Evolutionary conservation across 805 yeast genomes (phyloP).

Genomic region (Metahyphopichia silvanorum): DNA sequence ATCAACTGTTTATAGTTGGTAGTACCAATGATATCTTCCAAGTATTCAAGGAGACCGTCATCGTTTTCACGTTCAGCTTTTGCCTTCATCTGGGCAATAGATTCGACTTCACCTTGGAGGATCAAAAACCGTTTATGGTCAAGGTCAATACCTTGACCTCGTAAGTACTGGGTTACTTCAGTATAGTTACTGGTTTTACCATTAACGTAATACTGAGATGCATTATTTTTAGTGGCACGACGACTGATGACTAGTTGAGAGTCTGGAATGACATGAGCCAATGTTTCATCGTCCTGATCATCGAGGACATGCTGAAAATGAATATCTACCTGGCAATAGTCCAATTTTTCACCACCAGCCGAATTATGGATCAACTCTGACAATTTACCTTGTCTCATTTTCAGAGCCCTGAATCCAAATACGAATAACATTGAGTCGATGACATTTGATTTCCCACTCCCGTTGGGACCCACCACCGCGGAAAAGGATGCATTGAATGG

Average conservation of each 20-base stretch:
- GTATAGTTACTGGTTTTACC: constrained; percentile 67
- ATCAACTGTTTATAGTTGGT: constrained; percentile 75
- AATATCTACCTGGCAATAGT: constrained; percentile 86
- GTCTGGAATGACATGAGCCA: constrained; percentile 34
- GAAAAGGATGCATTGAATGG: constrained; percentile 93
- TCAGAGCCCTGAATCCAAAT: constrained; percentile 93
- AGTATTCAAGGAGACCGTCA: constrained; percentile 89
- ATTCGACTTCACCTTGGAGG: constrained; percentile 97
- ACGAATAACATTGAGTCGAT: constrained; percentile 95
- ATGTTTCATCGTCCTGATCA: constrained; percentile 31
- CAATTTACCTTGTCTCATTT: constrained; percentile 95
- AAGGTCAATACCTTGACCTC: constrained; percentile 83
- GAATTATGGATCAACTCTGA: constrained; percentile 92
- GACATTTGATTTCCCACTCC: constrained; percentile 96
- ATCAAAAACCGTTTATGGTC: constrained; percentile 94
- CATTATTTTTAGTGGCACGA: constrained; percentile 71
- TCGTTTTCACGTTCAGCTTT: constrained; percentile 90
- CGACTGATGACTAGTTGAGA: constrained; percentile 72
- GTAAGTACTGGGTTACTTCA: constrained; percentile 71
- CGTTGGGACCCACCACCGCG: constrained; percentile 98
- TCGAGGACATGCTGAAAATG: constrained; percentile 79
- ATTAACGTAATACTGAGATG: constrained; percentile 77
- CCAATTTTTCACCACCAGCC: constrained; percentile 53
- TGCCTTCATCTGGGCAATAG: constrained; percentile 98
- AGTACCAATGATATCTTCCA: constrained; percentile 97